Evolutionary conservation across 768 basidiomycete species (phyloP), one percentile per base, ranked within the genome.

Genomic region (Russula earlei): DNA sequence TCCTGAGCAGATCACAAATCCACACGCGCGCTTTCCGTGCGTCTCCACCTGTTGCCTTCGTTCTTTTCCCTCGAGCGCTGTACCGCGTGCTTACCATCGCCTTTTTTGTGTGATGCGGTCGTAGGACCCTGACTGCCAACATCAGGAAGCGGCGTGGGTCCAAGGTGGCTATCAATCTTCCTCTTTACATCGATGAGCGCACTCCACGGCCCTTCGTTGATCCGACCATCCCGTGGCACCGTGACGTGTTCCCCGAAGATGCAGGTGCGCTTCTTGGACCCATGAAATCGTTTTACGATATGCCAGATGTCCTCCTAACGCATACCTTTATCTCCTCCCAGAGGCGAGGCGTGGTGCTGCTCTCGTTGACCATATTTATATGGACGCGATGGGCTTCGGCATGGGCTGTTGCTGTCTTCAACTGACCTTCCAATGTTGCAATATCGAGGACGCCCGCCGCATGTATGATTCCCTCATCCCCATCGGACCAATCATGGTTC

Each of bases 301-400:
- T 24, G 25, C n/a, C 6, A 3, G 12, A 1, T 5, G 17, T 36
- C 34, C 24, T 40, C 49, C 42, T 49, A 55, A 51, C 58, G 56
- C 36, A 58, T 22, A 55, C 54, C 52, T 36, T 47, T 20, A 12
- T 27, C 47, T 27, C 43, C 19, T 20, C 25, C 19, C 59, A 89
- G 92, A 96, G 75, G 93, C 93, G 0, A 89, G 84, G 71, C 77
- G 83, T 59, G 93, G 94, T 2, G 91, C 93, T 5, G 93, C 94
- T 15, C 76, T 91, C 34, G 74, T 76, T 31, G 84, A 95, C 67
- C 94, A 98, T 69, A 90, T 99, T 60, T 98, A 98, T 68, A 80
- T 98, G 75, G 96, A 99, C 69, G 94, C 96, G 9, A 98, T 98
- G 96, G 95, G 94, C 27, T 99, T 99, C 69, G 96, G 96, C 45